Base-by-base conservation (phyloP, 176 grass and related monocot genomes). In the Secale cereale region DNA sequence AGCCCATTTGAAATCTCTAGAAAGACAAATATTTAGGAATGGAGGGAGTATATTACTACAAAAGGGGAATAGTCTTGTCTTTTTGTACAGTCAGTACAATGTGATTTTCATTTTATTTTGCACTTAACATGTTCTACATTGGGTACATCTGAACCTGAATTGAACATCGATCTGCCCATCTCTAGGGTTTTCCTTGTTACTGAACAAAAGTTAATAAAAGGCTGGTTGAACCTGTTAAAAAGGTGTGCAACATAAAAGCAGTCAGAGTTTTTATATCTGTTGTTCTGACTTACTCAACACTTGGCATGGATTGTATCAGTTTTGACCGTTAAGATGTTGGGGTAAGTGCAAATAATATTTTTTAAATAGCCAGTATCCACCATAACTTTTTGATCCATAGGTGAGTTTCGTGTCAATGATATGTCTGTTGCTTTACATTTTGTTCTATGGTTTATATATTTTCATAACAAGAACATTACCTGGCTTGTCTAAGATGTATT, bases 391-490 rank as follows among this genome's bases (percentile, higher is more conserved):
- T 74, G 36, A 20, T 23, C 62, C 23, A 10, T 48, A 50, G 12
- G 5, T 31, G 8, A 29, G 25, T 70, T 79, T 71, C 28, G 0
- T 80, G 54, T 48, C n/a, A 85, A 37, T 28, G 28, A 28, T 12
- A 33, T 35, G 7, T 46, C 36, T 70, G 46, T 65, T 81, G n/a
- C 59, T 82, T 72, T 82, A 76, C 39, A 31, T 82, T 82, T 82
- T 11, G 22, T 82, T 64, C 43, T 79, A 74, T 63, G n/a, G n/a
- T 78, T 77, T 29, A 61, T 48, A 50, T 29, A 50, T n/a, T 75
- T 60, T 39, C 67, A 41, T 28, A 7, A 78, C 28, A 28, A 16
- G 64, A 88, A 46, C 37, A 35, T 45, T 31, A 56, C 10, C 3
- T 68, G 10, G 19, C 65, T 70, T 83, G 48, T 65, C 13, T 83